Conservation (phyloP, 805 yeast genomes). For the Barnettozyma populi region DNA sequence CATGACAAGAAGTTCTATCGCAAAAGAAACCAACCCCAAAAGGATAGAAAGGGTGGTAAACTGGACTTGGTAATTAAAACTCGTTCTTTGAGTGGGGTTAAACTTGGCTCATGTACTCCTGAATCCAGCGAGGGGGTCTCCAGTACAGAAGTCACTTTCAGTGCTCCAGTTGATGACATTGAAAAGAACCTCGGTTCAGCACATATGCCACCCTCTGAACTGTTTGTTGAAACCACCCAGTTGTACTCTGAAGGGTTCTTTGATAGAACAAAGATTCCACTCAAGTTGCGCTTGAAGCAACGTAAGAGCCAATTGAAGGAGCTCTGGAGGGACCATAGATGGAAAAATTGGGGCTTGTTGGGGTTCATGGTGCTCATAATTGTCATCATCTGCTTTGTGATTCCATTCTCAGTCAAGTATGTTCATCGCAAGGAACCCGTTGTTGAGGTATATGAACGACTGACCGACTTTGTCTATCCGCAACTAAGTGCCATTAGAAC, state of each 20-base stretch:
- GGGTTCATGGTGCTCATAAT: neutral
- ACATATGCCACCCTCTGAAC: neutral
- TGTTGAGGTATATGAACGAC: slow-evolving; percentile 28
- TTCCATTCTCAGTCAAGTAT: slow-evolving; percentile 2
- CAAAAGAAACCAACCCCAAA: no score
- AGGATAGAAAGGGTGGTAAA: neutral
- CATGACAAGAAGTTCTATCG: neutral
- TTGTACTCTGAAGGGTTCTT: neutral
- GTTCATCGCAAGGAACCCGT: slow-evolving; percentile 5
- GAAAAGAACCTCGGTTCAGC: neutral
- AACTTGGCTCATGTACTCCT: neutral
- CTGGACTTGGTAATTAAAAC: neutral
- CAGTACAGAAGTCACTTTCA: neutral
- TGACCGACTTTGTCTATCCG: slow-evolving; percentile 52
- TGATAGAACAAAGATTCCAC: slow-evolving; percentile 5
- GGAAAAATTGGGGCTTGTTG: slow-evolving; percentile 7
- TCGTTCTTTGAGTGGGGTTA: neutral
- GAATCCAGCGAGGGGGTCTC: neutral
- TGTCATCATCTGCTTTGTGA: slow-evolving; percentile 2
- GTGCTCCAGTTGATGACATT: neutral
- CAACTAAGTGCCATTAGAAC: slow-evolving; percentile 53
- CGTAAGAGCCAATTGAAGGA: slow-evolving; percentile 1
- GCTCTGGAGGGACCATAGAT: slow-evolving; percentile 3
- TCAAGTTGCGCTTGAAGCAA: neutral
- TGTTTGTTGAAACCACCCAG: neutral